Percentiles rank a stretch among this genome's conserved stretches.
Conservation (phyloP, 352 stramenopile genomes). For the Globisporangium spiculum region DNA sequence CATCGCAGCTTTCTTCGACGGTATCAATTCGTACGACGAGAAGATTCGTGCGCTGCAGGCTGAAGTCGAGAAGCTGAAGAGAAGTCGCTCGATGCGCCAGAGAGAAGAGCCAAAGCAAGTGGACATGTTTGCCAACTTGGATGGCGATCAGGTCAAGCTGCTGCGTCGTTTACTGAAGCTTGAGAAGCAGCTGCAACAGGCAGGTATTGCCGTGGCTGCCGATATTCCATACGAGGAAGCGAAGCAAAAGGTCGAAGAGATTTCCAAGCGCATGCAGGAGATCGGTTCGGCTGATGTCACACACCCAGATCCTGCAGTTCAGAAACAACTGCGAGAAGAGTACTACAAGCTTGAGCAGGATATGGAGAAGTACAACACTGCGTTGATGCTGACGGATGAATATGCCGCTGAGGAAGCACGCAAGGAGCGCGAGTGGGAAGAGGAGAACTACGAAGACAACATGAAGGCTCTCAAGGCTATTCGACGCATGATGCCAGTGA, state of each 20-base stretch:
- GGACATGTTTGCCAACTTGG: slow-evolving; percentile 71
- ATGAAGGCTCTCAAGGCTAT: slow-evolving; percentile 86
- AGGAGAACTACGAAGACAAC: slow-evolving; percentile 86
- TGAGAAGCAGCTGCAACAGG: slow-evolving; percentile 79
- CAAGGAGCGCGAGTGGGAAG: slow-evolving; percentile 91
- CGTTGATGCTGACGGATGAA: slow-evolving; percentile 91
- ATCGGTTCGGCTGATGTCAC: slow-evolving; percentile 91
- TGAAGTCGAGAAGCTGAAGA: slow-evolving; percentile 83
- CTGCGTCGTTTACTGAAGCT: slow-evolving; percentile 79
- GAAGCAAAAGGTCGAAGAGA: slow-evolving; percentile 88
- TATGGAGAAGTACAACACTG: slow-evolving; percentile 94
- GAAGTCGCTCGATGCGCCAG: slow-evolving; percentile 42
- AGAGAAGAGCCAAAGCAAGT: slow-evolving; percentile 51
- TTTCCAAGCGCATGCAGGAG: slow-evolving; percentile 89
- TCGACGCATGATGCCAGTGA: slow-evolving; percentile 90
- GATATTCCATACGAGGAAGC: slow-evolving; percentile 93
- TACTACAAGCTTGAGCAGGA: slow-evolving; percentile 92
- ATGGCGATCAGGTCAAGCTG: slow-evolving; percentile 76
- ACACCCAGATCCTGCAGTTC: slow-evolving; percentile 69
- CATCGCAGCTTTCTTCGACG: slow-evolving; percentile 80
- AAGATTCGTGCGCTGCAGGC: slow-evolving; percentile 79
- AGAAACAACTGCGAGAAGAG: slow-evolving; percentile 88
- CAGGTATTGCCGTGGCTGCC: slow-evolving; percentile 86
- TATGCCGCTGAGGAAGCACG: slow-evolving; percentile 89
- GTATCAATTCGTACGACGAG: slow-evolving; percentile 80